Evolutionary conservation across 2,329 filamentous ascomycete species (phyloP), one percentile per base, ranked within the genome.

Genomic region (Aspergillus sp.): DNA sequence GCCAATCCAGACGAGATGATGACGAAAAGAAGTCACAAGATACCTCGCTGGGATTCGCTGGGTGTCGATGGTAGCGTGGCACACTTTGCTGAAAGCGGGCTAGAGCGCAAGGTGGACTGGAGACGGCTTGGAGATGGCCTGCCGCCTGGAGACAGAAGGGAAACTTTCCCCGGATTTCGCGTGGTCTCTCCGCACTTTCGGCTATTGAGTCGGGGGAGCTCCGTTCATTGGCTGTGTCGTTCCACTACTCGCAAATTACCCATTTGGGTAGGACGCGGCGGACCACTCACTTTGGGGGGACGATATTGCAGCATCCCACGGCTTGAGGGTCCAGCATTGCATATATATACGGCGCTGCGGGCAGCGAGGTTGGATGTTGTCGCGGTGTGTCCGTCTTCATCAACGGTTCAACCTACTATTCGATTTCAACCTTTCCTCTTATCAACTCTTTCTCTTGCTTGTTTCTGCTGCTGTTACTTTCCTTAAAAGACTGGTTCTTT

Each of bases 181-280:
- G 26, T 39, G 20, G 36, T 43, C 42, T 48, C 54, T 53, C 55
- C 57, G 50, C 50, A 60, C 48, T 54, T 53, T 53, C 57, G 57
- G 57, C 42, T 57, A 51, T 60, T 57, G 57, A 56, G 20, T 42
- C 41, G 34, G 45, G 22, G 45, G n/a, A 38, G 38, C n/a, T 47
- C 45, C 39, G 48, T 32, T 52, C 47, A 58, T 56, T 56, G 53
- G 57, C 42, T 48, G 51, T 5, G 6, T 13, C 4, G 17, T 15
- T 48, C 4, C 24, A 47, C 4, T 34, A 47, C 4, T 12, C 20
- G 11, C 41, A 30, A 42, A 20, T 53, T 53, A 41, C 51, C 51
- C 30, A 13, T 12, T 38, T 11, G 6, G 18, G 51, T 53, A 53
- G 20, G 51, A 38, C 42, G 32, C 38, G 18, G 15, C 17, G 24